phyloP scores from a whole-genome alignment of 1,284 basidiomycete species.

The Hypsizygus ulmarius region DNA sequence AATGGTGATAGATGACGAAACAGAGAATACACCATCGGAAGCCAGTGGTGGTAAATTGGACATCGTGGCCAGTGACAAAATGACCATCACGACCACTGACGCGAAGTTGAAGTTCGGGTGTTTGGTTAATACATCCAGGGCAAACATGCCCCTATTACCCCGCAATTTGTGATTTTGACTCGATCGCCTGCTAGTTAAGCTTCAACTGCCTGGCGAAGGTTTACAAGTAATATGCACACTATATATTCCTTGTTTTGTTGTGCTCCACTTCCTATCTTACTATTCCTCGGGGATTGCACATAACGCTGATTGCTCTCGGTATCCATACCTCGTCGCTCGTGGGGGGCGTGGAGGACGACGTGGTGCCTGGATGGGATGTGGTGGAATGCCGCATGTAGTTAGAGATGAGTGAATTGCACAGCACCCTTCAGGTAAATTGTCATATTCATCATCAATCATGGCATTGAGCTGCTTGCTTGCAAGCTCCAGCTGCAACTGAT shows the following conservation, averaged over 20 bases:
- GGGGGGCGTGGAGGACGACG: not conserved
- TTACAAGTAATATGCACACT: not conserved
- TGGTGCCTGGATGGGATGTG: not conserved
- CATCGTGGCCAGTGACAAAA: too few species aligned
- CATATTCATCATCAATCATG: conserved; percentile 26
- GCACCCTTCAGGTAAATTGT: conserved; percentile 20
- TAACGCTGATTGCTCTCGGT: not conserved
- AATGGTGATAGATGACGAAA: conserved; percentile 30
- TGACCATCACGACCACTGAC: too few species aligned
- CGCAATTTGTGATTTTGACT: too few species aligned
- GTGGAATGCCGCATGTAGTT: not conserved
- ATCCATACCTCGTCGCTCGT: conserved; percentile 3
- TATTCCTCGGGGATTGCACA: not conserved
- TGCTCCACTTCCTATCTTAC: not conserved
- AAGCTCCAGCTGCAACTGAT: conserved; percentile 6
- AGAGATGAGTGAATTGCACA: not conserved
- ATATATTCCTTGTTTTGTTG: not conserved
- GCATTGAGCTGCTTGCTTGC: conserved; percentile 5
- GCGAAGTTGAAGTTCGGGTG: too few species aligned
- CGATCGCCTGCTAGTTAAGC: too few species aligned
- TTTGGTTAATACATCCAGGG: too few species aligned
- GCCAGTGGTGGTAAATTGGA: too few species aligned
- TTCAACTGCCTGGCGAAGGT: too few species aligned
- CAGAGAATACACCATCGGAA: too few species aligned
- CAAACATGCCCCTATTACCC: too few species aligned